A percentile compares a stretch with the other conserved stretches of the same genome.
These are phyloP conservation scores for Amaranthus hypochondriacus DNA, from an alignment of 148 eudicot genomes.

Conservation along the genomic window DNA sequence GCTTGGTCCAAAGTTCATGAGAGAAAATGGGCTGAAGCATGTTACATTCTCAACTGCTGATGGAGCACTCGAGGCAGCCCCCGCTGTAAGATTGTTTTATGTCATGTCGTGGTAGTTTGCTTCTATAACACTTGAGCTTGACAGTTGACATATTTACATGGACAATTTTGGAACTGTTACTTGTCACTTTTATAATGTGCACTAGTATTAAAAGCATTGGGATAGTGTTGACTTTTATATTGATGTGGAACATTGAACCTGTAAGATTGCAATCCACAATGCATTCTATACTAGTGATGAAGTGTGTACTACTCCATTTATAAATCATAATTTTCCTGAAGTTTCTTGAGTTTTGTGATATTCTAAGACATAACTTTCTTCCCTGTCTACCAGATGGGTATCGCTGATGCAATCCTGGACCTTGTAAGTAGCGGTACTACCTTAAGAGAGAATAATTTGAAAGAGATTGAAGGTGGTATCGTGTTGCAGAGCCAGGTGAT, in stretches of 20 bases:
- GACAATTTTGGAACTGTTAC: background rate
- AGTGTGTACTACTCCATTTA: background rate
- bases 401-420: slow-evolving; percentile 96
- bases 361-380: slow-evolving; percentile 13
- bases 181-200: background rate
- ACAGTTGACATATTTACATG: background rate
- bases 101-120: background rate
- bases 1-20: slow-evolving; percentile 88
- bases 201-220: background rate
- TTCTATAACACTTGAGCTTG: slow-evolving; percentile 3
- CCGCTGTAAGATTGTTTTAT: slow-evolving; percentile 67
- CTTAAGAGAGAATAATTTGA: slow-evolving; percentile 77
- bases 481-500: slow-evolving; percentile 77
- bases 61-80: slow-evolving; percentile 99
- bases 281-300: background rate
- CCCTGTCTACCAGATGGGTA: slow-evolving; percentile 68
- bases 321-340: background rate
- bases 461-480: slow-evolving; percentile 90
- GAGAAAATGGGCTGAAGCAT: slow-evolving; percentile 73
- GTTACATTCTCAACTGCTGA: slow-evolving; percentile 87
- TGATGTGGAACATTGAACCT: background rate
- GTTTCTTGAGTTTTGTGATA: slow-evolving; percentile 3
- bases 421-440: slow-evolving; percentile 98
- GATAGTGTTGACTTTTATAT: background rate
- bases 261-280: background rate